These are phyloP conservation scores for Annulohypoxylon stygium DNA, from an alignment of 495 filamentous ascomycete genomes.

Conservation along the genomic window DNA sequence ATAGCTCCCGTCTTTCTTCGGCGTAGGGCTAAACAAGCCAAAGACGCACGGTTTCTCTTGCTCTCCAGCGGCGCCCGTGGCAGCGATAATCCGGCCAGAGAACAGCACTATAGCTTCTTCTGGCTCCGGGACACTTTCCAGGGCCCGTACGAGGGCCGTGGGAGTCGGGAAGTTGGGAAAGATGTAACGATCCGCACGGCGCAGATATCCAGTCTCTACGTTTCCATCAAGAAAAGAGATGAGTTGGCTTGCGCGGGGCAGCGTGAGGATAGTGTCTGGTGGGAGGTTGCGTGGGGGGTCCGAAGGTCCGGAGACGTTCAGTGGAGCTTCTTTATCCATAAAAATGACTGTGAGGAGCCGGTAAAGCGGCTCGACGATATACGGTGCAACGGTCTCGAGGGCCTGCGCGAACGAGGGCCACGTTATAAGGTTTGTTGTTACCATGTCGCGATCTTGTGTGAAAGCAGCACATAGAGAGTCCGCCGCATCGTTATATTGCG, in stretches of 20 bases:
- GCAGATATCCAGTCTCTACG: background rate
- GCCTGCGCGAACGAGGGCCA: constrained; percentile 56
- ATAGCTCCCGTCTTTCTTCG: constrained; percentile 21
- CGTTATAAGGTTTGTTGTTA: constrained; percentile 25
- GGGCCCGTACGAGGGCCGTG: background rate
- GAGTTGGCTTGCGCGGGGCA: constrained; percentile 34
- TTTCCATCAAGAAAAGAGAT: constrained; percentile 32
- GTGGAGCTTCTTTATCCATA: constrained; percentile 9
- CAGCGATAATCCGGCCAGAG: background rate
- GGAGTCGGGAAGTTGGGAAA: constrained; percentile 10
- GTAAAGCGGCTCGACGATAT: constrained; percentile 49
- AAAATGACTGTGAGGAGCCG: constrained; percentile 33
- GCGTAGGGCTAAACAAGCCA: constrained; percentile 42
- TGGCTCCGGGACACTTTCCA: constrained; percentile 21
- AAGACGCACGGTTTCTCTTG: constrained; percentile 31
- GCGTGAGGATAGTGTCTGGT: constrained; percentile 23
- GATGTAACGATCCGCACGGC: constrained; percentile 6
- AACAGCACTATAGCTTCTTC: constrained; percentile 32
- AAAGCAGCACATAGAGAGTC: constrained; percentile 39
- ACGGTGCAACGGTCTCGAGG: constrained; percentile 52
- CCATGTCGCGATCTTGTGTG: background rate
- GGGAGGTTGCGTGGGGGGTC: background rate
- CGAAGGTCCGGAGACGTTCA: background rate
- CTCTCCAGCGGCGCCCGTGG: background rate
- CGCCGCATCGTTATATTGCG: constrained; percentile 38